Percentiles rank a stretch among this genome's conserved stretches.
Evolutionary conservation across 2,329 filamentous ascomycete species (phyloP).

Genomic region (Penicillium sp.): DNA sequence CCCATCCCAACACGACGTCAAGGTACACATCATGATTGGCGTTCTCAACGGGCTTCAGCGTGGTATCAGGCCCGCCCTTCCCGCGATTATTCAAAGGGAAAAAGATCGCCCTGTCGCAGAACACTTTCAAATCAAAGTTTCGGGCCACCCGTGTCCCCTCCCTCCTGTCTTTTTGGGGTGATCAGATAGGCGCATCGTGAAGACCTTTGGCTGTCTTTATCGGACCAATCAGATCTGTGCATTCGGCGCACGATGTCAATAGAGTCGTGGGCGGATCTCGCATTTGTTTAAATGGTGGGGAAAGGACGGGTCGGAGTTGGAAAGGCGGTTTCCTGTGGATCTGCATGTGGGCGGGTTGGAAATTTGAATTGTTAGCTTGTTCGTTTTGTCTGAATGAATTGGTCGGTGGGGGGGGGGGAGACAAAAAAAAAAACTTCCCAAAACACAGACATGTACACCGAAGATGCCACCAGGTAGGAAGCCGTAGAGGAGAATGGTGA

Average conservation of each 20-base stretch:
- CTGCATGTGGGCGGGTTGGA: too few relatives aligned
- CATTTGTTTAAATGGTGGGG: too few relatives aligned
- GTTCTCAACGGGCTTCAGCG: not conserved
- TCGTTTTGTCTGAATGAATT: too few relatives aligned
- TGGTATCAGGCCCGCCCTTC: not conserved
- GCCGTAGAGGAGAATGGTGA: too few relatives aligned
- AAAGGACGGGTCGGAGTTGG: too few relatives aligned
- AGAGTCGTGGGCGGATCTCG: not conserved
- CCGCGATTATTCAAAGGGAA: not conserved
- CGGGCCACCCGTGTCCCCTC: slow-evolving; percentile 1
- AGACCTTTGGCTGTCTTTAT: slow-evolving; percentile 4
- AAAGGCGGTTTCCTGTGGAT: too few relatives aligned
- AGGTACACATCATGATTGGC: slow-evolving; percentile 12
- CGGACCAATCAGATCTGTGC: slow-evolving; percentile 10
- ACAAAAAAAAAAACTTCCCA: too few relatives aligned
- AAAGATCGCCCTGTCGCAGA: slow-evolving; percentile 10
- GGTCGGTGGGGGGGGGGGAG: too few relatives aligned
- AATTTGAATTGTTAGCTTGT: too few relatives aligned
- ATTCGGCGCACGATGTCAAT: slow-evolving; percentile 11
- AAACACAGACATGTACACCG: too few relatives aligned
- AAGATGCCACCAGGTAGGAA: too few relatives aligned
- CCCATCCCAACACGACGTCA: slow-evolving; percentile 13
- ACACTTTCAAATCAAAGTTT: not conserved
- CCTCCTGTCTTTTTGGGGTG: not conserved
- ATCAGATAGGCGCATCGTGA: not conserved